Evolutionary conservation across 441 rosid species (phyloP).

Genomic region (Corymbia calophylla): DNA sequence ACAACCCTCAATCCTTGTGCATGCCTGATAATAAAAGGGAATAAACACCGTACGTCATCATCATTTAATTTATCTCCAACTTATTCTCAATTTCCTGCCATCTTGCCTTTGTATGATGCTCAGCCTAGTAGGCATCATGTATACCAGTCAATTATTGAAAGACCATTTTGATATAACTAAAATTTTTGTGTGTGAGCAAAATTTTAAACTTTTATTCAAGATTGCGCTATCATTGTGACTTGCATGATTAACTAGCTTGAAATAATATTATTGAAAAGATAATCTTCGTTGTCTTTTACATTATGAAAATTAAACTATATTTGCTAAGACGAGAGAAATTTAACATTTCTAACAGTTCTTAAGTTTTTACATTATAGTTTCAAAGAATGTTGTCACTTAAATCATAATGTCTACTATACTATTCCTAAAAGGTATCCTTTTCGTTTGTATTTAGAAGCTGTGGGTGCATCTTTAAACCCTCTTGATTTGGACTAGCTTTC

Average conservation of each 20-base stretch:
- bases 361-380: neutral
- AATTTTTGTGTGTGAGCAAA: neutral
- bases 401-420: neutral
- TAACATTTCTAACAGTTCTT: neutral
- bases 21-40: neutral
- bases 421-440: neutral
- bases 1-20: neutral
- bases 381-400: neutral
- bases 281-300: neutral
- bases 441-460: neutral
- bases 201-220: neutral
- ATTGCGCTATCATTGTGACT: fast-evolving
- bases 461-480: neutral
- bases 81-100: neutral
- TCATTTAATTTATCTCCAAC: neutral
- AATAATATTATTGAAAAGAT: neutral
- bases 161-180: neutral
- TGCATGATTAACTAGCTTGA: neutral
- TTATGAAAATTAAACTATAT: neutral
- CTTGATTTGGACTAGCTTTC: neutral
- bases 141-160: neutral
- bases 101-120: neutral
- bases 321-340: neutral
- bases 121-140: neutral
- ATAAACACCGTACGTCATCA: neutral